Conservation (phyloP, 73 alveolate genomes). For the Paramecium pentaurelia region DNA sequence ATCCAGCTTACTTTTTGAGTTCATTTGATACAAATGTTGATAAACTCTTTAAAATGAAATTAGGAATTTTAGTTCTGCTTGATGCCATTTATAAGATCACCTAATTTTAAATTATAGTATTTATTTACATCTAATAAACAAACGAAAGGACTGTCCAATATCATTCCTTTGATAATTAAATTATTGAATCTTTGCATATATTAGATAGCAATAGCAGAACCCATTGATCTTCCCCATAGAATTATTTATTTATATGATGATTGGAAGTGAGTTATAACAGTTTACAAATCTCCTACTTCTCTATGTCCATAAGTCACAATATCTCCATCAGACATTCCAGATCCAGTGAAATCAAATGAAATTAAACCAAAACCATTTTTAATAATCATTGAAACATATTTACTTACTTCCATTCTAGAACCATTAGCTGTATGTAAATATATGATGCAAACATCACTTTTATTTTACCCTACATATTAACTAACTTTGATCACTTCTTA, state of each 20-base stretch:
- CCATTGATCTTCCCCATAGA: slow-evolving; percentile 44
- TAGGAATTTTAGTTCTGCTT: background rate
- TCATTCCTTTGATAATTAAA: background rate
- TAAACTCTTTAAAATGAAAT: background rate
- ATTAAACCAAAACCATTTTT: background rate
- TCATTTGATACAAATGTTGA: background rate
- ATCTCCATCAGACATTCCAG: slow-evolving; percentile 33
- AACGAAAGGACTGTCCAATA: slow-evolving; percentile 9
- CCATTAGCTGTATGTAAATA: slow-evolving; percentile 24
- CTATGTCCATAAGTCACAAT: background rate
- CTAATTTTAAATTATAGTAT: background rate
- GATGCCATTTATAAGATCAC: background rate
- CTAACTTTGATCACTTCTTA: background rate
- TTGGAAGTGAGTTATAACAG: background rate
- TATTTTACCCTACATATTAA: background rate
- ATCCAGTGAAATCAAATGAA: slow-evolving; percentile 18
- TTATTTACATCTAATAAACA: background rate
- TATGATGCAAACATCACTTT: background rate
- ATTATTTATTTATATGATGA: background rate
- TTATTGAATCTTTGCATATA: slow-evolving; percentile 2
- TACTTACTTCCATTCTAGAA: background rate
- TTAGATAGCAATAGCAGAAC: background rate
- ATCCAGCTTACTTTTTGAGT: background rate
- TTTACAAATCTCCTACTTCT: background rate
- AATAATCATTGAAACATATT: background rate